Evolutionary conservation across 208 protist genomes (phyloP), one percentile per base, ranked within the genome.

Genomic region (Leishmania tarentolae): DNA sequence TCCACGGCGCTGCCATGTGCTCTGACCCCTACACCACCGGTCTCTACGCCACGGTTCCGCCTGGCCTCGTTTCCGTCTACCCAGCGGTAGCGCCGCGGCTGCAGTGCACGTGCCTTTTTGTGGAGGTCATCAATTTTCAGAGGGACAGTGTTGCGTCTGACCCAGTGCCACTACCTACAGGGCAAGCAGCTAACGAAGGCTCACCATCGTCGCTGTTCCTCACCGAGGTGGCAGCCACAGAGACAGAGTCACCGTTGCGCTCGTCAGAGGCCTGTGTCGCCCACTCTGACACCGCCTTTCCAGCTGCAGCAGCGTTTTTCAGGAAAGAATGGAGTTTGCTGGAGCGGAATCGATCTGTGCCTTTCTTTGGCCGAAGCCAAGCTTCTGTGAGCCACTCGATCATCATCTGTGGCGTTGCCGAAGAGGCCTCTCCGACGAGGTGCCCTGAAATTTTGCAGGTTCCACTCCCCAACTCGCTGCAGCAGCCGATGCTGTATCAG

Each of bases 11-110:
- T 11, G 46, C 57, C 37, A 88, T 89, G 87, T 84, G 83, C 31
- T 53, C 56, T 31, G 84, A 88, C 76, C 83, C 86, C 5, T 83
- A 85, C 63, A 52, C 79, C 76, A 85, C 66, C 28, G 77, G 78
- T 15, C 63, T 76, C 31, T 85, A 82, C 65, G 53, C 65, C 21
- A 79, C 78, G 3, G 73, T 91, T 15, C 66, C 75, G 44, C 88
- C 88, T 52, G 82, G 82, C 11, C 73, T 86, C 8, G 74, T 82
- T 46, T 21, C 61, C 47, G 73, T 86, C 35, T 82, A 79, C 66
- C 82, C 82, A 31, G 52, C 73, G 0, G 73, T 86, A 4, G 73
- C 52, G 21, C 71, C 82, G n/a, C 82, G 78, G 72, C 47, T 61
- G 46, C 78, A 69, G 53, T 80, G 66, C 56, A 65, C 82, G 5